Conservation (phyloP, 1,139 yeast genomes). For the Starmera stellimalicola region DNA sequence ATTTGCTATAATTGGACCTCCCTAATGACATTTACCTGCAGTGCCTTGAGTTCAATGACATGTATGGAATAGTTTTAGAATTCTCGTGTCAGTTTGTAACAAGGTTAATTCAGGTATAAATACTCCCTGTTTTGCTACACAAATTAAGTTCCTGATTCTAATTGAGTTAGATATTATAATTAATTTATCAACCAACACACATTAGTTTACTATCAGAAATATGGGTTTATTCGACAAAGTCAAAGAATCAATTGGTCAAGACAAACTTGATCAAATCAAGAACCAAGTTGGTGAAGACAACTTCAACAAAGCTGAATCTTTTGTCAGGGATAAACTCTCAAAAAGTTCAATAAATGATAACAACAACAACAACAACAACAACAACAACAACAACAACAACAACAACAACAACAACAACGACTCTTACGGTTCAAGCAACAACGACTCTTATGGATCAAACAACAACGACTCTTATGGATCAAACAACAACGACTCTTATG, state of each 20-base stretch:
- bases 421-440: constrained; percentile 11
- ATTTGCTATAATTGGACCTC: no score
- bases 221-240: constrained; percentile 27
- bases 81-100: no score
- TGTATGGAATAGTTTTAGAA: no score
- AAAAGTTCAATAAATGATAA: constrained; percentile 16
- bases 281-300: constrained; percentile 19
- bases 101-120: no score
- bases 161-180: no score
- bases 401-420: constrained; percentile 9
- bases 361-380: constrained; percentile 7
- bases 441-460: constrained; percentile 14
- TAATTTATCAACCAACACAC: no score
- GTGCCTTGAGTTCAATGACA: no score
- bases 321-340: constrained; percentile 17
- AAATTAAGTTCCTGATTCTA: no score
- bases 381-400: constrained; percentile 5
- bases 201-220: constrained; percentile 3
- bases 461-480: constrained; percentile 11
- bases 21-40: no score
- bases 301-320: constrained; percentile 17
- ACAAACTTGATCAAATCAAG: constrained; percentile 16
- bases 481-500: constrained; percentile 18
- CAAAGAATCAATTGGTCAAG: constrained; percentile 15
- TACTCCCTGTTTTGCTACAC: no score